phyloP scores from a whole-genome alignment of 805 yeast species.

The Debaryomyces prosopidis region DNA sequence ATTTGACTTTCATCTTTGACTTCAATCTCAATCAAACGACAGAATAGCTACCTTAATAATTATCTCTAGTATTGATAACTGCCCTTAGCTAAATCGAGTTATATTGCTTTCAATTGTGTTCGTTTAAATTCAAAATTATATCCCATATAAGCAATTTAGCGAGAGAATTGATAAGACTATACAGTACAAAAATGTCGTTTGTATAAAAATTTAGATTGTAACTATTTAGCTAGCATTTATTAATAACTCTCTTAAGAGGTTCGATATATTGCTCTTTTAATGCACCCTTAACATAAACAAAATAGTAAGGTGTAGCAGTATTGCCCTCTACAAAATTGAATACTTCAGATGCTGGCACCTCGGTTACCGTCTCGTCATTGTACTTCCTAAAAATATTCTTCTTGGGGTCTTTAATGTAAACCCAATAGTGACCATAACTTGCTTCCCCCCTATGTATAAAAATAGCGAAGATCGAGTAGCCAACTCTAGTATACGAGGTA shows the following conservation, averaged over 20 bases:
- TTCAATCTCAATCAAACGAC: neutral
- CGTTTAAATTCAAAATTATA: neutral
- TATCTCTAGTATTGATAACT: too few species aligned
- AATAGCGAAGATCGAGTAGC: slow-evolving; percentile 84
- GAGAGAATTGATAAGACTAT: neutral
- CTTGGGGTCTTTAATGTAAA: slow-evolving; percentile 79
- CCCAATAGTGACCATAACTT: slow-evolving; percentile 96
- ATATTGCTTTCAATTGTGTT: neutral
- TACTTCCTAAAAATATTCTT: slow-evolving; percentile 77
- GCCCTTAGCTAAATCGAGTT: too few species aligned
- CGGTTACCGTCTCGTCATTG: slow-evolving; percentile 93
- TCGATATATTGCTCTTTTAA: slow-evolving; percentile 53
- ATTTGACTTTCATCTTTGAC: neutral
- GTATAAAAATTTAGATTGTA: neutral
- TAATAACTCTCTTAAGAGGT: slow-evolving; percentile 56
- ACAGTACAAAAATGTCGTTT: slow-evolving; percentile 1
- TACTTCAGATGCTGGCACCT: slow-evolving; percentile 65
- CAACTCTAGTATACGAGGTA: slow-evolving; percentile 56
- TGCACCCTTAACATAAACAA: slow-evolving; percentile 77
- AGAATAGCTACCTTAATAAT: neutral
- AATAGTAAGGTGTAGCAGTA: slow-evolving; percentile 91
- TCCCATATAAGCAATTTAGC: too few species aligned
- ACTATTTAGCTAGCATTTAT: neutral
- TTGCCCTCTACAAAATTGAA: slow-evolving; percentile 66
- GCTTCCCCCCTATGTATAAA: slow-evolving; percentile 97